Base-by-base conservation (phyloP, 306 rosid genomes). In the Vicia sativa region DNA sequence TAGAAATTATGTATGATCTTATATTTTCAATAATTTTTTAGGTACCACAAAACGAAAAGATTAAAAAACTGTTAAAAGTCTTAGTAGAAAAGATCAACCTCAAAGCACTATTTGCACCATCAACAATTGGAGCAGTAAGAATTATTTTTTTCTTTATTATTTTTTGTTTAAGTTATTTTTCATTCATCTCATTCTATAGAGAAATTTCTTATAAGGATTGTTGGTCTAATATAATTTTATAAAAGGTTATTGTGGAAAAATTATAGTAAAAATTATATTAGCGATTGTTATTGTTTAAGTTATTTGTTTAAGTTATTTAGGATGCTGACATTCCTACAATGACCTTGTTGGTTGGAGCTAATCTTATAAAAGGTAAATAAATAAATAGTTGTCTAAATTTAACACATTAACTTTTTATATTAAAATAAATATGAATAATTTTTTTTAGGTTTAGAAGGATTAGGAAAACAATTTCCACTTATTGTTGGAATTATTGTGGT, bases 331-430 rank as follows among this genome's bases (percentile, higher is more conserved):
- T 83, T 65, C 84, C 84, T n/a, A 44, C 65, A 9, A 57, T 80
- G 70, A 79, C 80, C 9, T 28, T 83, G 76, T 38, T 79, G 54
- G 70, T 79, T 18, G 84, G 87, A 39, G 87, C 78, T 29, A 83
- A 83, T 39, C 84, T 83, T 66, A 55, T 73, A 3, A 77, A 58
- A 44, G 82, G 87, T 65, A 59, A 67, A 14, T 48, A 11, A 56
- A 12, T 15, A 19, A 54, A 34, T 34, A 25, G 2, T 19, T 50
- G 9, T 6, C 52, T 14, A 45, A 44, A 18, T 50, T 50, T 53
- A 54, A 5, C 9, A 42, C 18, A 42, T 10, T 9, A 4, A 46
- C 55, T 65, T 66, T 34, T 7, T 34, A 6, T 34, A 34, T 34
- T 26, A 19, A 58, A 42, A 68, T n/a, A 2, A 67, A 48, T 48